Conservation (phyloP, 305 asterid species). For the Rubia tinctorum region DNA sequence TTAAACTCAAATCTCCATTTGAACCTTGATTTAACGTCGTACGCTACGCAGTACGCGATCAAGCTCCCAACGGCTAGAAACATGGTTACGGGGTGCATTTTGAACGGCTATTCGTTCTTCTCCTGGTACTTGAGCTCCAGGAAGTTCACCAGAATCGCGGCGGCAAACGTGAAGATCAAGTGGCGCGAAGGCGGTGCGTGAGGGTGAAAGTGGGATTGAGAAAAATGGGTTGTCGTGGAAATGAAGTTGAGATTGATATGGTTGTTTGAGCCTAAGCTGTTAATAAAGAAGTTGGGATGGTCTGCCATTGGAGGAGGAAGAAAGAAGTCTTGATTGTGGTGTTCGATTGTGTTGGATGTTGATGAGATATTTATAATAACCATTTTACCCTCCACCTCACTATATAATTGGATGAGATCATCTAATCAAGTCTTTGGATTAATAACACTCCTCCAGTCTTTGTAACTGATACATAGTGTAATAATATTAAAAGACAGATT, state of each 20-base stretch:
- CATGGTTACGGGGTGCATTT: conserved; percentile 3
- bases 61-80: conserved; percentile 6
- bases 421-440: no score
- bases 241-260: conserved; percentile 6
- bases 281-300: not conserved
- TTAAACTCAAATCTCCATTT: not conserved
- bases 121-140: conserved; percentile 11
- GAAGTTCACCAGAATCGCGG: not conserved
- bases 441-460: no score
- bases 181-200: not conserved
- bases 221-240: not conserved
- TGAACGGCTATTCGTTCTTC: conserved; percentile 15
- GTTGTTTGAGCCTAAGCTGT: not conserved
- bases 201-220: not conserved
- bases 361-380: no score
- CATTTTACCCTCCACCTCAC: no score
- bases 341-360: no score
- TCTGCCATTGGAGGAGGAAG: not conserved
- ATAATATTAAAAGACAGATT: no score
- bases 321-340: no score
- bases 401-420: no score
- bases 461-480: no score
- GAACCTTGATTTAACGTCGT: not conserved
- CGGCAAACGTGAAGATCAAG: not conserved
- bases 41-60: not conserved